Evolutionary conservation across 2,329 filamentous ascomycete genomes (phyloP), one percentile per base, ranked within the genome.

Genomic region (Ophiostoma himal-ulmi): DNA sequence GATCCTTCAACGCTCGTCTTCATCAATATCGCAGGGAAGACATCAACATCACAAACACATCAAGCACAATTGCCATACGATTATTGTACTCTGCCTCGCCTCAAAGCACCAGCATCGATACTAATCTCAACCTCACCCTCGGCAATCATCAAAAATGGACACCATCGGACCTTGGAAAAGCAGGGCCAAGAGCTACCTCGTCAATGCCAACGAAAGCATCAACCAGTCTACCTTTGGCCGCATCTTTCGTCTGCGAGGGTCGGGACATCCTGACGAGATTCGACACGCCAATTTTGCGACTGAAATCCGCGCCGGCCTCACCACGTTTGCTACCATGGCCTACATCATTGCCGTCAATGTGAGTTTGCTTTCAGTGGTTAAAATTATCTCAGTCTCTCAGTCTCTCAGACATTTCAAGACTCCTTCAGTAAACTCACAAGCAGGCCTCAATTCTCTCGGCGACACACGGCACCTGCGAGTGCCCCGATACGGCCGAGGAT

Each of bases 291-390:
- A 85, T 72, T 93, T 94, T 78, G 88, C 92, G 73, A 90, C 88
- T 30, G 92, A 95, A 78, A 81, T 95, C 71, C 88, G 92, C 37
- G 92, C 92, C 39, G 92, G 92, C 1, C 78, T 94, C 69, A 93
- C 92, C 1, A 95, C 92, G 2, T 91, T 91, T 77, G 89, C 90
- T 70, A 91, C 90, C 3, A 93, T 93, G 91, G 90, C 91, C 17
- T 94, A 94, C 79, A 94, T 95, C 75, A 93, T 95, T 76, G 89
- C 90, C 10, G 88, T 89, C 73, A 89, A 89, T 75, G 86, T 87
- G 73, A 75, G 83, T 39, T 17, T 14, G 30, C 17, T 20, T 20
- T n/a, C 8, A 26, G 30, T 30, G 30, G 30, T 30, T 30, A 30
- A 30, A 3, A 30, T 30, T 14, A 17, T n/a, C 41, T 44, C 41